A percentile compares a stretch with the other conserved stretches of the same genome.
These are phyloP conservation scores for Yarrowia osloensis DNA, from an alignment of 805 yeast genomes.

Conservation along the genomic window DNA sequence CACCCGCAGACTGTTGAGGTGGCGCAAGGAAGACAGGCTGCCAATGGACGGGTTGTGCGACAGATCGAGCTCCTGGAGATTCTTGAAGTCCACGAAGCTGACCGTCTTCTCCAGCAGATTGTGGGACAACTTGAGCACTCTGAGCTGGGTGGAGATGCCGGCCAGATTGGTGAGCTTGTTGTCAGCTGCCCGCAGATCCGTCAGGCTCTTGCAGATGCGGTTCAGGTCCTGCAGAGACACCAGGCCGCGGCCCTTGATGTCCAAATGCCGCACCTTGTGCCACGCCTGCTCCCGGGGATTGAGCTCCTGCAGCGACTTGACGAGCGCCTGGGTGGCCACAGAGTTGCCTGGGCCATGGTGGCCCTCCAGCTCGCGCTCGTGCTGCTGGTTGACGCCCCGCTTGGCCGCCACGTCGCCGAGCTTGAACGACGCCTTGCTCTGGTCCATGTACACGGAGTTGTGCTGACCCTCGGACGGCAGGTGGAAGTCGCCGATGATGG, in stretches of 20 bases:
- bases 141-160: constrained; percentile 49
- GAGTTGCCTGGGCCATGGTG: constrained; percentile 27
- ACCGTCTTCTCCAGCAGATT: constrained; percentile 49
- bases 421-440: not conserved
- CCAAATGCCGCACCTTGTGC: constrained; percentile 46
- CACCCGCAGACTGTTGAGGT: constrained; percentile 48
- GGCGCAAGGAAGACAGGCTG: constrained; percentile 43
- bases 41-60: constrained; percentile 45
- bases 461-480: constrained; percentile 10
- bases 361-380: constrained; percentile 25
- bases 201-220: constrained; percentile 48
- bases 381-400: not conserved
- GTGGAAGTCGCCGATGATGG: constrained; percentile 13
- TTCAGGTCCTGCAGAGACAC: constrained; percentile 48
- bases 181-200: constrained; percentile 45
- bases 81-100: constrained; percentile 47
- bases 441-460: constrained; percentile 28
- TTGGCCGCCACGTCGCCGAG: not conserved
- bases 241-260: constrained; percentile 43
- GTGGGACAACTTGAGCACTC: constrained; percentile 45
- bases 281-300: constrained; percentile 45
- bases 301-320: constrained; percentile 49
- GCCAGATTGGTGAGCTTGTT: constrained; percentile 48
- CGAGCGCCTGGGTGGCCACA: constrained; percentile 39
- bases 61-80: constrained; percentile 49